Base-by-base conservation (phyloP, 2,329 filamentous ascomycete species). In the Erysiphe neolycopersici region DNA sequence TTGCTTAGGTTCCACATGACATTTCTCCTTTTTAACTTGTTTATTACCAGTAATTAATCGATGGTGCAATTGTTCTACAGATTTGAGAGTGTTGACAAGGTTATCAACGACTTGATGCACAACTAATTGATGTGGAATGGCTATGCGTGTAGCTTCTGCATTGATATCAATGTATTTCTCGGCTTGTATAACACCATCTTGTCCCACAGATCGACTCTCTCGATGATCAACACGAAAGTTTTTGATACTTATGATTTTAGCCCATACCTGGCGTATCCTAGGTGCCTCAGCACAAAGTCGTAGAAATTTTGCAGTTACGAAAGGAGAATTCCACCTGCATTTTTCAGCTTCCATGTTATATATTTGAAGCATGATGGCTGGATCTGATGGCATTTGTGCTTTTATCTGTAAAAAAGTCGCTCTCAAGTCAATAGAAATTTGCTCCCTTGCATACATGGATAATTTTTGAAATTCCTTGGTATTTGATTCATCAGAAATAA, bases 51-150 rank as follows among this genome's bases (percentile, higher is more conserved):
- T 92, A 56, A 73, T 74, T 64, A 95, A 93, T 11, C 87, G 76
- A 60, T 95, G 82, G 49, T 91, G 80, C n/a, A 98, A 68, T 54
- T 98, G 89, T 55, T 87, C 70, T 14, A 79, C 73, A 1, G 85
- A 79, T 59, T 98, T 98, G 50, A 80, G 62, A 0, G 81, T 75
- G 53, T 94, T 98, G 52, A 81, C 73, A 43, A 91, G 64, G 53
- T 95, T 98, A 61, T 98, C 89, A n/a, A 87, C 79, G 47, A 98
- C 78, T 47, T 77, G 78, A 59, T 89, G 79, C 54, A 95, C 69
- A 19, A 91, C 73, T 51, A 98, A 71, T 52, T 93, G 84, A 59
- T 95, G 84, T 1, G 91, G 89, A 11, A 98, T 76, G 5, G 78
- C 83, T 38, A 95, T 58, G 12, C 89, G 76, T 47, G 94, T 79